Conservation (phyloP, 345 rosid genomes). For the Laguncularia racemosa region DNA sequence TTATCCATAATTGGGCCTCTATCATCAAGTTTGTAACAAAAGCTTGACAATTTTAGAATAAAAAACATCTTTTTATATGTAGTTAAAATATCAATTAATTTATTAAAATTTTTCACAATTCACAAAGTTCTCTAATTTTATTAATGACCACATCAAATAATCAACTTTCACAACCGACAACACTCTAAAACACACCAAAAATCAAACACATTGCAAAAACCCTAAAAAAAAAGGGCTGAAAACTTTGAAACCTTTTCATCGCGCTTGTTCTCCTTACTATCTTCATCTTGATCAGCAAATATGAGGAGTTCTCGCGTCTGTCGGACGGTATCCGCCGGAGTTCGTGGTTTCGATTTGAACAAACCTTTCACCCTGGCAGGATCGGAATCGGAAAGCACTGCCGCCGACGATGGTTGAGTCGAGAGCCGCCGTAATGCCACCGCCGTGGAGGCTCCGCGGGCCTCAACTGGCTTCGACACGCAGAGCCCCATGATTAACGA, state of each 20-base stretch:
- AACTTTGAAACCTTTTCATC: constrained; percentile 45
- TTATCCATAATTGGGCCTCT: no score
- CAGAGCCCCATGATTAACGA: constrained; percentile 5
- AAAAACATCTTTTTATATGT: no score
- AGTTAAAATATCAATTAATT: no score
- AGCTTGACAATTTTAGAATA: no score
- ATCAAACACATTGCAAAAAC: not conserved
- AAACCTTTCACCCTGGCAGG: constrained; percentile 62
- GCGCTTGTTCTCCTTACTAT: constrained; percentile 47
- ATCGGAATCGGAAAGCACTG: not conserved
- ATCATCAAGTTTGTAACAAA: no score
- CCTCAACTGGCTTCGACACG: constrained; percentile 10
- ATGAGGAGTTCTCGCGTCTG: constrained; percentile 88
- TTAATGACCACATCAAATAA: no score
- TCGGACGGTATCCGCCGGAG: constrained; percentile 73
- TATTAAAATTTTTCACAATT: no score
- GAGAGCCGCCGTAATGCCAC: not conserved
- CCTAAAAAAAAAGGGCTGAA: no score
- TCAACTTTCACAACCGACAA: no score
- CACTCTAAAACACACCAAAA: not conserved
- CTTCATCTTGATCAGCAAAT: constrained; percentile 31
- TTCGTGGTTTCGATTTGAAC: constrained; percentile 84
- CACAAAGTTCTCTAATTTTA: no score
- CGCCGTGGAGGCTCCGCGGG: constrained; percentile 8
- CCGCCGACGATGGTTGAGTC: not conserved